These are phyloP conservation scores for Umbelopsis sp. DNA, from an alignment of 192 early-diverging fungal species.

Conservation along the genomic window DNA sequence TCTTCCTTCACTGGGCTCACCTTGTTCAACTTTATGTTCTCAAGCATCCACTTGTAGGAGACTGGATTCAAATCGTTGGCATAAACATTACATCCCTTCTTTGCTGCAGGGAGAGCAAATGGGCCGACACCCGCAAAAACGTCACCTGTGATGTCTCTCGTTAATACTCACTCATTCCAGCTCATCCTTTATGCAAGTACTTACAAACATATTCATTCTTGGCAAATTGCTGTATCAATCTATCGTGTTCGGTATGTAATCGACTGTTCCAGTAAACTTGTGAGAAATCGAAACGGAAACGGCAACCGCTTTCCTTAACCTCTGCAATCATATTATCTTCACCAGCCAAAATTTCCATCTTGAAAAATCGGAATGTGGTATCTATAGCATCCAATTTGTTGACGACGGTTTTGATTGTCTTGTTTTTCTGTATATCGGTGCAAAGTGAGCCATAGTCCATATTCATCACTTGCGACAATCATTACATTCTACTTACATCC, in stretches of 20 bases:
- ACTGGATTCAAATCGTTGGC: slow-evolving; percentile 97
- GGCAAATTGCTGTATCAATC: slow-evolving; percentile 80
- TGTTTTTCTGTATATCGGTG: slow-evolving; percentile 74
- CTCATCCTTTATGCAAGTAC: background rate
- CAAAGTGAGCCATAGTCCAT: background rate
- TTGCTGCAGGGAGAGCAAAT: slow-evolving; percentile 92
- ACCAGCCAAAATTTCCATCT: slow-evolving; percentile 96
- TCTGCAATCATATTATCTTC: slow-evolving; percentile 84
- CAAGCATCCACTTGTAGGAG: slow-evolving; percentile 76
- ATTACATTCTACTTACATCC: slow-evolving; percentile 60
- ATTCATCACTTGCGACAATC: background rate
- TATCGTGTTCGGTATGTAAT: slow-evolving; percentile 91
- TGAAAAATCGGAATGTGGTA: slow-evolving; percentile 93
- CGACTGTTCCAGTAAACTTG: slow-evolving; percentile 99
- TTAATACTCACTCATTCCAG: background rate
- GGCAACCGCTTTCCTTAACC: slow-evolving; percentile 88
- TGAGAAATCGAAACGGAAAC: slow-evolving; percentile 92
- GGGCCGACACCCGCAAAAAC: slow-evolving; percentile 98
- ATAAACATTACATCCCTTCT: slow-evolving; percentile 82
- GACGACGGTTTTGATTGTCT: slow-evolving; percentile 85
- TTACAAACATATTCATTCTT: slow-evolving; percentile 72
- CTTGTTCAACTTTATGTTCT: slow-evolving; percentile 90
- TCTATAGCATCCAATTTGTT: slow-evolving; percentile 97
- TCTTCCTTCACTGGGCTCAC: slow-evolving; percentile 33
- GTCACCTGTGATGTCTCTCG: slow-evolving; percentile 52